Evolutionary conservation across 2,329 filamentous ascomycete species (phyloP).

Genomic region (Trichoderma breve): DNA sequence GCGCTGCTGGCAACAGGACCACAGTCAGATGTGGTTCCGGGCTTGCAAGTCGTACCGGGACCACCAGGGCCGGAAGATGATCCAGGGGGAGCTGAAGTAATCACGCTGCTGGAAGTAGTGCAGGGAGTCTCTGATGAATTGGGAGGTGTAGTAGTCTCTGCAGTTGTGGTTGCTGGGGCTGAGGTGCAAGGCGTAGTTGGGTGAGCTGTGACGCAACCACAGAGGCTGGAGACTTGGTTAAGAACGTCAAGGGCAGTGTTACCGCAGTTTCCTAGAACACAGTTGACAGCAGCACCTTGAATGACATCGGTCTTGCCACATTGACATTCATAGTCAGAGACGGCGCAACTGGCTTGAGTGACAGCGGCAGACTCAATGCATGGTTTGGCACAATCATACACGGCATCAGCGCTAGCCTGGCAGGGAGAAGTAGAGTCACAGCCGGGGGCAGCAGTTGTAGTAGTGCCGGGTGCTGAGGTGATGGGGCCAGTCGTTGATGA

Average conservation of each 20-base stretch:
- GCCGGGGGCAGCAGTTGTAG: not conserved
- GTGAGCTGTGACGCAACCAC: constrained; percentile 27
- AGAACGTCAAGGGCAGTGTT: constrained; percentile 24
- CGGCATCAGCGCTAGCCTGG: constrained; percentile 20
- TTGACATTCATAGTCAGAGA: constrained; percentile 23
- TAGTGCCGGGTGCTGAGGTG: not conserved
- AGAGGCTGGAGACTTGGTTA: constrained; percentile 25
- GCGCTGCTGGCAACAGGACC: constrained; percentile 29
- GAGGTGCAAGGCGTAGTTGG: constrained; percentile 18
- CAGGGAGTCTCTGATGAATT: not conserved
- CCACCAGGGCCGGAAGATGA: constrained; percentile 4
- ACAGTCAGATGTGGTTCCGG: constrained; percentile 25
- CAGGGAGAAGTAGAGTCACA: constrained; percentile 16
- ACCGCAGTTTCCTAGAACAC: constrained; percentile 28
- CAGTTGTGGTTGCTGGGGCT: not conserved
- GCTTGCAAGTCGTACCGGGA: constrained; percentile 20
- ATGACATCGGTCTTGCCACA: constrained; percentile 23
- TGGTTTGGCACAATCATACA: constrained; percentile 21
- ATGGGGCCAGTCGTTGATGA: not conserved
- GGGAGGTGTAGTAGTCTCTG: not conserved
- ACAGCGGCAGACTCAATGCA: constrained; percentile 24
- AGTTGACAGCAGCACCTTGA: constrained; percentile 22
- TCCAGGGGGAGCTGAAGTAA: not conserved
- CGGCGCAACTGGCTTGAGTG: constrained; percentile 15
- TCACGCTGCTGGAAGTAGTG: not conserved